Base-by-base conservation (phyloP, 257 asterid genomes). In the Plectranthus barbatus region DNA sequence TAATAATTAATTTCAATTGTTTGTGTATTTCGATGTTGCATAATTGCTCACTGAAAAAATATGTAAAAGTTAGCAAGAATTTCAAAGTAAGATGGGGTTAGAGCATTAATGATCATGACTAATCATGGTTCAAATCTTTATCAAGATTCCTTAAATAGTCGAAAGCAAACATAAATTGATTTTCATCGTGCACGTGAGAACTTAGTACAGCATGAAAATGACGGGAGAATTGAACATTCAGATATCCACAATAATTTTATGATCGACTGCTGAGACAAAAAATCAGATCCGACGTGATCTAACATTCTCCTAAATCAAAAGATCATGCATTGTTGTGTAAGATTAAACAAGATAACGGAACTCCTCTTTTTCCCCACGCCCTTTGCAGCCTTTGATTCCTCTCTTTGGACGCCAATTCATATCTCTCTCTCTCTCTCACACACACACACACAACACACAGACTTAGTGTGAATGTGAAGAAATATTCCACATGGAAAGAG, bases 391-490 rank as follows among this genome's bases (percentile, higher is more conserved):
- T 59, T 53, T 40, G 77, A 56, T 79, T 76, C 72, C 81, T 70
- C 84, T 70, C 83, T 63, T 78, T 73, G 72, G 51, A 72, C 78
- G 81, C 80, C 72, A 77, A 81, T 59, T 54, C 53, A 24, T 68
- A 62, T 61, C 41, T 55, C 41, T 52, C 62, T 6, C 49, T 54
- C 46, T 13, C 37, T 34, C 64, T 13, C 69, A 50, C 68, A 39
- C 51, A 34, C 60, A 67, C 53, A 74, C 51, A 55, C n/a, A n/a
- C 31, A 26, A 2, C 2, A 26, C 56, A 61, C 56, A 72, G 72
- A 66, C 74, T 59, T 55, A 70, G 77, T 75, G 83, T 78, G 75
- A 52, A 19, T 70, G 74, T 73, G 78, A 81, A 81, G 86, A 77
- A 75, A 77, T 63, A 62, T 58, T 49, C 47, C 83, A 75, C 79